A percentile compares a stretch with the other conserved stretches of the same genome.
Conservation (phyloP, 257 asterid genomes). For the Rubia yunnanensis region DNA sequence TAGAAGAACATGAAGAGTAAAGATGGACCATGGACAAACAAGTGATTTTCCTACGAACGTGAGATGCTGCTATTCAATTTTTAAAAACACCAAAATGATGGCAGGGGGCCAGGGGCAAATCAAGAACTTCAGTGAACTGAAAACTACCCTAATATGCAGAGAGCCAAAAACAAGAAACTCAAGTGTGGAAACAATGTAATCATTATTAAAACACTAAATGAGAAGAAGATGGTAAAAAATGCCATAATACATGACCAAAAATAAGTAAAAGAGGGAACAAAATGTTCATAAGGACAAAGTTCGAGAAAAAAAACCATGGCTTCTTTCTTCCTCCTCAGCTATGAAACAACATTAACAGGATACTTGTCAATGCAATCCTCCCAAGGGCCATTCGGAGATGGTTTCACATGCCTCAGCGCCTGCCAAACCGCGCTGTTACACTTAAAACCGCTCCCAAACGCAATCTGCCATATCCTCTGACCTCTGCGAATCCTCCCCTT, state of each 20-base stretch:
- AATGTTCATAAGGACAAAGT: neutral
- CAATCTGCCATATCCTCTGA: conserved; percentile 71
- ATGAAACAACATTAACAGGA: conserved; percentile 45
- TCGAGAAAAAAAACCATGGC: neutral
- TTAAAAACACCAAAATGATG: neutral
- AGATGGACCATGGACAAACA: too few relatives aligned
- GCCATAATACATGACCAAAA: neutral
- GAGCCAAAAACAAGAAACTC: neutral
- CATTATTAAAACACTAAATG: neutral
- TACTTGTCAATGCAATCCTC: conserved; percentile 64
- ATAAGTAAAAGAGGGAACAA: neutral
- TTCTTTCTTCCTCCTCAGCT: conserved; percentile 9
- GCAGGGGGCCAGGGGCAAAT: neutral
- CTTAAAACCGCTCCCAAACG: conserved; percentile 72
- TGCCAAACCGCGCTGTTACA: conserved; percentile 84
- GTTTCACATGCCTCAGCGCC: conserved; percentile 45
- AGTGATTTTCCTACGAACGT: neutral
- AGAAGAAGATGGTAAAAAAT: neutral
- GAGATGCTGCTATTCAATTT: neutral
- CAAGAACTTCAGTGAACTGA: neutral
- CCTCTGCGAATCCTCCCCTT: conserved; percentile 63
- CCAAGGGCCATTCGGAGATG: conserved; percentile 53
- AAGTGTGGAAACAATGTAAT: neutral
- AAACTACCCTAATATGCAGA: neutral
- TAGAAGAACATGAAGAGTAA: too few relatives aligned